Evolutionary conservation across 2,329 filamentous ascomycete genomes (phyloP).

Genomic region (Trichoderma breve): DNA sequence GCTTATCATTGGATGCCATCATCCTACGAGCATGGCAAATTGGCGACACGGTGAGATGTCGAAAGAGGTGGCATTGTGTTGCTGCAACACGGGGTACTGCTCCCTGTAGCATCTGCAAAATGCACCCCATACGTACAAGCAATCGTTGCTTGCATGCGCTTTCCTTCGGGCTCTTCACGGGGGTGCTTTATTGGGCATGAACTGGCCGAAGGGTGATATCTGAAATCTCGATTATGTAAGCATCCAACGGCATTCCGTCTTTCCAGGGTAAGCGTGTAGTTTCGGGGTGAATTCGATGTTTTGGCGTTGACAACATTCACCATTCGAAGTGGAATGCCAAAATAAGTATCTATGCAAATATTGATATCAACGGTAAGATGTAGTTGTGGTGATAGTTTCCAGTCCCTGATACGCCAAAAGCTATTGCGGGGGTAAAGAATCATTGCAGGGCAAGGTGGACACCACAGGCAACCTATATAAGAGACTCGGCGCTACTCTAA

Average conservation of each 20-base stretch:
- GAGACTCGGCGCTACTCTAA: neutral
- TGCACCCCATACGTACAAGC: neutral
- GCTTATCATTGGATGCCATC: neutral
- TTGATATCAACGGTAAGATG: neutral
- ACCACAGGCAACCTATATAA: neutral
- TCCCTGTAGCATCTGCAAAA: neutral
- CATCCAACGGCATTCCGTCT: neutral
- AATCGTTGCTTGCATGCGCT: neutral
- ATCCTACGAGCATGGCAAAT: neutral
- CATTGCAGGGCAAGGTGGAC: neutral
- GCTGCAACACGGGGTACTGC: neutral
- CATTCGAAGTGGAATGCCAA: too few species aligned
- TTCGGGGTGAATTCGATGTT: neutral
- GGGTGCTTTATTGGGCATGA: neutral
- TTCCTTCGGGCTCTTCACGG: neutral
- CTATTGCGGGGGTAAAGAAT: neutral
- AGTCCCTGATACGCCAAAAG: neutral
- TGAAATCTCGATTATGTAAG: neutral
- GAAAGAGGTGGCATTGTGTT: neutral
- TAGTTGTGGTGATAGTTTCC: neutral
- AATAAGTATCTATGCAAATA: neutral
- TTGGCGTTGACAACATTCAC: neutral
- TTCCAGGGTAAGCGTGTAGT: neutral
- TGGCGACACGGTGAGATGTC: neutral
- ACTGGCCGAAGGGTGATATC: neutral